These are phyloP conservation scores for Claviceps arundinis DNA, from an alignment of 2,329 filamentous ascomycete genomes.

Conservation along the genomic window DNA sequence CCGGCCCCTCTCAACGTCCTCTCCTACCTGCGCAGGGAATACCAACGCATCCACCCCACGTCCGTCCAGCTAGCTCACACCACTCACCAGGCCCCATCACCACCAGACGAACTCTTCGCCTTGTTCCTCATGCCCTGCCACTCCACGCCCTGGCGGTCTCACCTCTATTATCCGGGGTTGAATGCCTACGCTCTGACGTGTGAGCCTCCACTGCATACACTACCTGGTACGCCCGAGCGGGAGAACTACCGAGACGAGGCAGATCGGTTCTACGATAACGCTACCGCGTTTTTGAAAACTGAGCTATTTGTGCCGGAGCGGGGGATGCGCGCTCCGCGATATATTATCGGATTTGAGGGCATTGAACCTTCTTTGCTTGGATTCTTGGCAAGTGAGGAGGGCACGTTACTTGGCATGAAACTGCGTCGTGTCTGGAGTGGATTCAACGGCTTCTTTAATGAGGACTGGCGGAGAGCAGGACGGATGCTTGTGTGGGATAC, in stretches of 20 bases:
- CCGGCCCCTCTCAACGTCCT: conserved; percentile 65
- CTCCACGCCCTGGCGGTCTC: conserved; percentile 86
- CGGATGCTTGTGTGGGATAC: conserved; percentile 48
- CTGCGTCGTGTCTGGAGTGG: conserved; percentile 38
- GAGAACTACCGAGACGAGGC: conserved; percentile 72
- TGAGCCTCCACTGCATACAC: conserved; percentile 66
- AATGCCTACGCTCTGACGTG: conserved; percentile 77
- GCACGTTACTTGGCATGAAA: conserved; percentile 27
- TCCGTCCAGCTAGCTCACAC: conserved; percentile 11
- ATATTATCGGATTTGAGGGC: conserved; percentile 48
- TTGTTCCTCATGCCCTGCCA: conserved; percentile 94
- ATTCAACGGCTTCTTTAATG: conserved; percentile 50
- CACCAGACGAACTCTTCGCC: conserved; percentile 41
- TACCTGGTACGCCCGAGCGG: conserved; percentile 46
- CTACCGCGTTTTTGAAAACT: conserved; percentile 37
- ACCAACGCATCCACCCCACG: conserved; percentile 42
- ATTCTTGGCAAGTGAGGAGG: conserved; percentile 29
- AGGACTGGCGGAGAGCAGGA: conserved; percentile 44
- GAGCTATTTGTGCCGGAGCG: conserved; percentile 31
- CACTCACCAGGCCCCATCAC: conserved; percentile 9
- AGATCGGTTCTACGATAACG: conserved; percentile 72
- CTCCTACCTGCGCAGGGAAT: conserved; percentile 60
- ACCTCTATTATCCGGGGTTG: conserved; percentile 63
- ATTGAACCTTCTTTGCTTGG: conserved; percentile 33
- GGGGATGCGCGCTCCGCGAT: conserved; percentile 31